A percentile compares a stretch with the other conserved stretches of the same genome.
These are phyloP conservation scores for Xylaria intraflava DNA, from an alignment of 495 filamentous ascomycete genomes.

Conservation along the genomic window DNA sequence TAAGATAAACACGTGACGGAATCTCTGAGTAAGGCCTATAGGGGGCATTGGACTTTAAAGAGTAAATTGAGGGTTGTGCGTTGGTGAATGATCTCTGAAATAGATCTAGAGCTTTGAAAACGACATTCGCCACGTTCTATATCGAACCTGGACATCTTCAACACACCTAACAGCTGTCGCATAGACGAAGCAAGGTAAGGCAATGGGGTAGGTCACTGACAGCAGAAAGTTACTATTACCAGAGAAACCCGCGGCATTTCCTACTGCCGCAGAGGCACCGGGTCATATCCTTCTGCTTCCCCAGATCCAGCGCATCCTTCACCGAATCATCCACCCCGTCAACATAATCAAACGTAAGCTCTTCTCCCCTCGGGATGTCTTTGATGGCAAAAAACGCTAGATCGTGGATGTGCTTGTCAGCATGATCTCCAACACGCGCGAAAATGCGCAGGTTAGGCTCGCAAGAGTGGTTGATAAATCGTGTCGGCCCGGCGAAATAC, in stretches of 20 bases:
- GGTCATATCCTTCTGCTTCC: constrained; percentile 42
- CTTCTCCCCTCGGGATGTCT: constrained; percentile 61
- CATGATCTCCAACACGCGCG: constrained; percentile 70
- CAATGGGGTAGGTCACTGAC: too few relatives aligned
- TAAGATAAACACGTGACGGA: too few relatives aligned
- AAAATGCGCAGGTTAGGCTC: constrained; percentile 71
- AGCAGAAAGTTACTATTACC: constrained; percentile 31
- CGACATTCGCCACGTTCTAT: too few relatives aligned
- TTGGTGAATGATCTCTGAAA: too few relatives aligned
- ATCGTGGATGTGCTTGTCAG: constrained; percentile 71
- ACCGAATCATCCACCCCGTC: constrained; percentile 45
- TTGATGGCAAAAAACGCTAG: constrained; percentile 76
- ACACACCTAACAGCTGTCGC: too few relatives aligned
- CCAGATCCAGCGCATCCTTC: constrained; percentile 44
- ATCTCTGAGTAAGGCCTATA: too few relatives aligned
- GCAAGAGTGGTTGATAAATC: constrained; percentile 73
- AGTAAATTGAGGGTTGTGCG: too few relatives aligned
- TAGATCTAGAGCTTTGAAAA: too few relatives aligned
- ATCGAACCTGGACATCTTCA: too few relatives aligned
- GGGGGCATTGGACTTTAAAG: too few relatives aligned
- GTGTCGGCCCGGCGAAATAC: constrained; percentile 51
- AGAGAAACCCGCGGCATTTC: constrained; percentile 64
- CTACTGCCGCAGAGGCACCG: constrained; percentile 61
- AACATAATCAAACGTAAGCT: constrained; percentile 86
- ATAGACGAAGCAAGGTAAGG: too few relatives aligned